Evolutionary conservation across 2,329 filamentous ascomycete genomes (phyloP).

Genomic region (Hypoxylon rubiginosum): DNA sequence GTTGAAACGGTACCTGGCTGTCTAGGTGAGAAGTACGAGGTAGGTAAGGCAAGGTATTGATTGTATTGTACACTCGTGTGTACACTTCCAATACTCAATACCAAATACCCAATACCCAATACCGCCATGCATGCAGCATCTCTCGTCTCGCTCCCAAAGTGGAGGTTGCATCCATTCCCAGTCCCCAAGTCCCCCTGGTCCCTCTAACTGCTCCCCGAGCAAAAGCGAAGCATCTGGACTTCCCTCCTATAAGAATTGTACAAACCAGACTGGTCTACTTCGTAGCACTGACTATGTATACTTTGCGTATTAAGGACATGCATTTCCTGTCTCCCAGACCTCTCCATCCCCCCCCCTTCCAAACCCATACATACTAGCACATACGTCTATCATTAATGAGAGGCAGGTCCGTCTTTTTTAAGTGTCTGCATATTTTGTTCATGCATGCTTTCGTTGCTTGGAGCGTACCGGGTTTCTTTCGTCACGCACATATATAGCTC

Average conservation of each 20-base stretch:
- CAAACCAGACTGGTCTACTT: slow-evolving; percentile 24
- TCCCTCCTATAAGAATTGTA: slow-evolving; percentile 29
- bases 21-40: neutral
- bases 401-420: slow-evolving; percentile 36
- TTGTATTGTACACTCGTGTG: slow-evolving; percentile 14
- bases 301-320: slow-evolving; percentile 45
- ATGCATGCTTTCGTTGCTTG: slow-evolving; percentile 41
- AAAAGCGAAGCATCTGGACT: slow-evolving; percentile 15
- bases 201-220: slow-evolving; percentile 10
- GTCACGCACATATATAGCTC: slow-evolving; percentile 51
- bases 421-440: slow-evolving; percentile 47
- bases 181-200: slow-evolving; percentile 16
- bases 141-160: slow-evolving; percentile 30
- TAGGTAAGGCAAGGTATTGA: slow-evolving; percentile 4
- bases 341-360: slow-evolving; percentile 32
- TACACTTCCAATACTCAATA: slow-evolving; percentile 18
- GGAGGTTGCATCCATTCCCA: slow-evolving; percentile 34
- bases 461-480: slow-evolving; percentile 41
- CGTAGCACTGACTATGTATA: slow-evolving; percentile 38
- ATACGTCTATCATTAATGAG: slow-evolving; percentile 44
- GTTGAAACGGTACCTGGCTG: slow-evolving; percentile 36
- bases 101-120: too few relatives aligned
- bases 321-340: slow-evolving; percentile 41
- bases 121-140: slow-evolving; percentile 29
- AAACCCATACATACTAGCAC: slow-evolving; percentile 27